phyloP scores from a whole-genome alignment of 2,329 filamentous ascomycete species.

The Trichoderma aggressivum region DNA sequence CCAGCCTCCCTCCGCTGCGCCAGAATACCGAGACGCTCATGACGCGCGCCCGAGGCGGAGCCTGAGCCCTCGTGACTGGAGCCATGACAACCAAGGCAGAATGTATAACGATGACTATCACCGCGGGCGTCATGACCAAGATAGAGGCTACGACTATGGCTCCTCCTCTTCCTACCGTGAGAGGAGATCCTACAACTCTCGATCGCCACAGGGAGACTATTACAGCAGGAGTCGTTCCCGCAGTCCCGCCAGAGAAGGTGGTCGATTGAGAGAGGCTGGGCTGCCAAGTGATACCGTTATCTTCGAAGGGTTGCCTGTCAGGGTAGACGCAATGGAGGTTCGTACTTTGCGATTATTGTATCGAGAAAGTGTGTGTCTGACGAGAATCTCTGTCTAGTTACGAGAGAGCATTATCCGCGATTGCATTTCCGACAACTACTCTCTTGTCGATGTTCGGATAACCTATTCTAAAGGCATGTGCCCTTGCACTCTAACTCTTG shows the following conservation, averaged over 20 bases:
- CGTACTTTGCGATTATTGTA: constrained; percentile 26
- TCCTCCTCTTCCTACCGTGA: constrained; percentile 22
- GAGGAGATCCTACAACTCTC: constrained; percentile 22
- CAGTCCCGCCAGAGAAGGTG: constrained; percentile 37
- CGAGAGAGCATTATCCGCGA: constrained; percentile 35
- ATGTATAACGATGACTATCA: constrained; percentile 41
- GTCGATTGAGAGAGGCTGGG: constrained; percentile 36
- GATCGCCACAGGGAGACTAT: constrained; percentile 28
- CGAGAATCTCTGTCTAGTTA: constrained; percentile 27
- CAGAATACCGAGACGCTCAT: constrained; percentile 29
- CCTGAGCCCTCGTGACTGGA: constrained; percentile 25
- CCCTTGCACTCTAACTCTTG: not conserved
- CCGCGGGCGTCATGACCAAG: constrained; percentile 24
- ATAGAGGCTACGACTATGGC: constrained; percentile 21
- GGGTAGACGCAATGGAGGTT: constrained; percentile 51
- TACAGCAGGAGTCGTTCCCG: constrained; percentile 34
- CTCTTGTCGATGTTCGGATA: constrained; percentile 39
- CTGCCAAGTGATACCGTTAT: constrained; percentile 51
- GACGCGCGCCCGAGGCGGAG: constrained; percentile 27
- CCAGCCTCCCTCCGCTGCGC: constrained; percentile 27
- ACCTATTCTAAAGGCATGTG: constrained; percentile 34
- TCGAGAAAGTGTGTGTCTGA: not conserved
- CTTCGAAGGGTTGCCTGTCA: constrained; percentile 50
- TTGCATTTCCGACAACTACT: constrained; percentile 35
- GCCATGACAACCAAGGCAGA: constrained; percentile 35